A percentile compares a stretch with the other conserved stretches of the same genome.
Evolutionary conservation across 1,284 basidiomycete species (phyloP).

Genomic region (Pisolithus thermaeus): DNA sequence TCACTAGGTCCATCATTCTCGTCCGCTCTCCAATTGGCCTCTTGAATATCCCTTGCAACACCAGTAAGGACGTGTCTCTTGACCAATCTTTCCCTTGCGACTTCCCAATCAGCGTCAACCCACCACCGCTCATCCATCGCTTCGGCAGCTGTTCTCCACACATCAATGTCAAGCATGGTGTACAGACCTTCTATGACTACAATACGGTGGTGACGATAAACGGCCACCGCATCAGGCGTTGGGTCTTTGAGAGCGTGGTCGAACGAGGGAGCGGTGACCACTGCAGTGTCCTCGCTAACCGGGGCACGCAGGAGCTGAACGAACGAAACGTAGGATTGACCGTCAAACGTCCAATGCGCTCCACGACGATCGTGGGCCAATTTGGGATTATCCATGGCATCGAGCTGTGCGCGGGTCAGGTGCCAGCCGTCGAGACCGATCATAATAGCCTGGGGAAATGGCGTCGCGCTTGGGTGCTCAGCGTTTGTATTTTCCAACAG

Average conservation of each 20-base stretch:
- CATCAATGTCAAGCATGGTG: conserved; percentile 61
- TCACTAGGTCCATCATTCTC: conserved; percentile 74
- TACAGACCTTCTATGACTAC: conserved; percentile 86
- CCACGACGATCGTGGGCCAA: conserved; percentile 68
- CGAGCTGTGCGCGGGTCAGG: conserved; percentile 59
- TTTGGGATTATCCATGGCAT: conserved; percentile 63
- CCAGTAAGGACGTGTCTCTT: conserved; percentile 72
- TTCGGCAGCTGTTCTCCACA: conserved; percentile 67
- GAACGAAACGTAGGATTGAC: conserved; percentile 59
- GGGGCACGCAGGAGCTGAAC: conserved; percentile 46
- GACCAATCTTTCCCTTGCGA: conserved; percentile 64
- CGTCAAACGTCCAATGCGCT: conserved; percentile 73
- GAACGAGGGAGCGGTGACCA: conserved; percentile 68
- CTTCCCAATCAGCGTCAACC: conserved; percentile 55
- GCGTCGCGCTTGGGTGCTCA: conserved; percentile 20
- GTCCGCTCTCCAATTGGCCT: conserved; percentile 67
- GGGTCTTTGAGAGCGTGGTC: conserved; percentile 69
- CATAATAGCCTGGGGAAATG: conserved; percentile 40
- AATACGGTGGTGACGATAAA: conserved; percentile 63
- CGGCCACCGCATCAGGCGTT: conserved; percentile 44
- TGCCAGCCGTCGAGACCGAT: conserved; percentile 88
- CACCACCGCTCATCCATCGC: conserved; percentile 79
- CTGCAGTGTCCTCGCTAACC: conserved; percentile 19
- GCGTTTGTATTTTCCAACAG: conserved; percentile 5
- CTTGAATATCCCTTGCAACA: conserved; percentile 58